Conservation (phyloP, 371 early-diverging fungal species). For the Apophysomyces trapeziformis region DNA sequence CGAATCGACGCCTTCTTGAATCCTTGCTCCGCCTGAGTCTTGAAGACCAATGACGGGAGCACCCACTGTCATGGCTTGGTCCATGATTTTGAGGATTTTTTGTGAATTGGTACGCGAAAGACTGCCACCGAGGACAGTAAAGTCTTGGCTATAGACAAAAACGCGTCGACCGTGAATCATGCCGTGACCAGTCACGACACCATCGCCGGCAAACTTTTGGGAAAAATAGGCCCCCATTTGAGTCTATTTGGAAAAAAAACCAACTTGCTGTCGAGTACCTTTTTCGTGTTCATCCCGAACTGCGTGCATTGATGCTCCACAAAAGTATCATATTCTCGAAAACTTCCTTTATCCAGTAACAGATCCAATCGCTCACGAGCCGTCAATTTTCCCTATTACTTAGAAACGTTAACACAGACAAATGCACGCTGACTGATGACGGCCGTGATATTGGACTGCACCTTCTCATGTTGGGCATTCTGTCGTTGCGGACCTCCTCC, state of each 20-base stretch:
- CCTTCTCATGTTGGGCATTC: conserved; percentile 91
- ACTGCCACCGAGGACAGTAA: conserved; percentile 93
- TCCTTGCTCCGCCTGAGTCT: conserved; percentile 97
- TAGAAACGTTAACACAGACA: background rate
- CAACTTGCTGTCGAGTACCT: conserved; percentile 39
- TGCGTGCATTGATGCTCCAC: conserved; percentile 95
- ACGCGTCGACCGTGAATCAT: conserved; percentile 91
- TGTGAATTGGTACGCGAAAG: conserved; percentile 89
- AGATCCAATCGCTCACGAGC: conserved; percentile 91
- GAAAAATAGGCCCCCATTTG: background rate
- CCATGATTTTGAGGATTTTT: conserved; percentile 96
- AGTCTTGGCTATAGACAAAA: conserved; percentile 95
- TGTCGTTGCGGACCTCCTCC: conserved; percentile 89
- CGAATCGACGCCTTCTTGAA: conserved; percentile 97
- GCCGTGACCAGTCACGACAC: conserved; percentile 95
- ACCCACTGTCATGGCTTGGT: conserved; percentile 92
- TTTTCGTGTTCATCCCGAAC: conserved; percentile 90
- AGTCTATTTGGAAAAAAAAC: background rate
- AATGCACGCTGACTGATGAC: background rate
- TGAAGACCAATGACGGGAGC: conserved; percentile 96
- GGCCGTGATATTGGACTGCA: conserved; percentile 26
- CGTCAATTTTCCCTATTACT: conserved; percentile 88
- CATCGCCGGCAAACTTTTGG: conserved; percentile 85
- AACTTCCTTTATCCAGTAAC: conserved; percentile 85
- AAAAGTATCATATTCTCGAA: conserved; percentile 94